Percentiles rank a stretch among this genome's conserved stretches.
Evolutionary conservation across 371 early-diverging fungal genomes (phyloP).

Genomic region (Mortierella sp.): DNA sequence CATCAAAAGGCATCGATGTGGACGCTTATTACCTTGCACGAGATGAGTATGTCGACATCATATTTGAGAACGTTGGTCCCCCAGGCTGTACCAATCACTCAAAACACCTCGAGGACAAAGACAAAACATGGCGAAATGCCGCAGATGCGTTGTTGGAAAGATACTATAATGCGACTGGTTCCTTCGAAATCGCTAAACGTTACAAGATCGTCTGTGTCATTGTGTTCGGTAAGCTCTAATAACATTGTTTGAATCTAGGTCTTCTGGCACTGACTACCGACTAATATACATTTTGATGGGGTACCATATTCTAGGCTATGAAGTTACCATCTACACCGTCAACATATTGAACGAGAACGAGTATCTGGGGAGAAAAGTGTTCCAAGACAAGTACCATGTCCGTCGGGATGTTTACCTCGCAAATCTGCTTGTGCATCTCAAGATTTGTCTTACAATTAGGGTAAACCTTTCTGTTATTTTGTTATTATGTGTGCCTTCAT

Average conservation of each 20-base stretch:
- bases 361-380: conserved; percentile 22
- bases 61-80: conserved; percentile 25
- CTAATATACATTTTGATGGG: neutral
- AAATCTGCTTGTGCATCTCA: conserved; percentile 25
- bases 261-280: neutral
- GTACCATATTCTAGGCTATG: conserved; percentile 15
- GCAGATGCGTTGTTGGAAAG: conserved; percentile 20
- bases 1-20: conserved; percentile 26
- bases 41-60: conserved; percentile 13
- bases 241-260: neutral
- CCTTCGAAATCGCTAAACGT: conserved; percentile 27
- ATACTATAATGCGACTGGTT: conserved; percentile 23
- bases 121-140: conserved; percentile 17
- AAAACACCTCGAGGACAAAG: conserved; percentile 14
- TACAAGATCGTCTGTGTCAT: conserved; percentile 10
- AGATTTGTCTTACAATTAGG: conserved; percentile 22
- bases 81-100: conserved; percentile 15
- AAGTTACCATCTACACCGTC: conserved; percentile 15
- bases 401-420: conserved; percentile 27
- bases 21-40: conserved; percentile 26
- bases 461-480: neutral
- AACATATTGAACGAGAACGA: conserved; percentile 7
- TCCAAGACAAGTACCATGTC: conserved; percentile 23
- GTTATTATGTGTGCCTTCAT: too few species aligned
- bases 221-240: conserved; percentile 23